These are phyloP conservation scores for Flammula alnicola DNA, from an alignment of 1,284 basidiomycete species.

Conservation along the genomic window DNA sequence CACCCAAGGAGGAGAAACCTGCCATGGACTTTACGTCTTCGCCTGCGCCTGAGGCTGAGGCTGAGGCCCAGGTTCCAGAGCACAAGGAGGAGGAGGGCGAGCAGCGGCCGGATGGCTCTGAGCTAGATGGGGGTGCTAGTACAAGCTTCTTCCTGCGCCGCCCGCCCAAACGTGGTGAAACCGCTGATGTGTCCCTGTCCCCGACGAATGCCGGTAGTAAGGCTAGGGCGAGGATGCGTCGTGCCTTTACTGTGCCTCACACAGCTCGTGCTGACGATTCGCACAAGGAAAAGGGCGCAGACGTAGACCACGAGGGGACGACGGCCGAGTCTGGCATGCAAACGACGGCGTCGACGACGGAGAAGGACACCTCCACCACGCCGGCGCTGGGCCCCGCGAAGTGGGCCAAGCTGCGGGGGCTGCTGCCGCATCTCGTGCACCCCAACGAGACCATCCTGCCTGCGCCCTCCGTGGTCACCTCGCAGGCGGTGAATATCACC, in stretches of 20 bases:
- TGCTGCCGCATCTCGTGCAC: conserved; percentile 61
- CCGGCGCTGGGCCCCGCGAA: conserved; percentile 39
- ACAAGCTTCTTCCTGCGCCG: conserved; percentile 14
- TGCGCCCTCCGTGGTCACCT: conserved; percentile 53
- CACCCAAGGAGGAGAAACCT: conserved; percentile 50
- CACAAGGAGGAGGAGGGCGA: conserved; percentile 5
- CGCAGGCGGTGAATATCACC: conserved; percentile 72
- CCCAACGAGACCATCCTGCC: conserved; percentile 35
- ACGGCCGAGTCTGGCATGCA: neutral
- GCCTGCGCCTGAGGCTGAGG: conserved; percentile 2
- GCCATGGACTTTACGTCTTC: conserved; percentile 36
- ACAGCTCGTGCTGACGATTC: conserved; percentile 25
- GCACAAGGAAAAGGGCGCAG: neutral
- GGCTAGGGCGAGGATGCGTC: conserved; percentile 17
- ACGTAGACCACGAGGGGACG: neutral
- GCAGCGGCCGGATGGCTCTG: conserved; percentile 9
- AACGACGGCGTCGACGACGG: conserved; percentile 8
- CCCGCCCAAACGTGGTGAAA: conserved; percentile 20
- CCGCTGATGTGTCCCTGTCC: conserved; percentile 10
- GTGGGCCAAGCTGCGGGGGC: conserved; percentile 67
- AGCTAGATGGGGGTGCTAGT: conserved; percentile 10
- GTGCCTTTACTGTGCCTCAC: conserved; percentile 53
- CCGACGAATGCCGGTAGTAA: conserved; percentile 9
- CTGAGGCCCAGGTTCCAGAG: conserved; percentile 24
- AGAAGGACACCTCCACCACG: conserved; percentile 17